Percentiles rank a stretch among this genome's conserved stretches.
Evolutionary conservation across 2,329 filamentous ascomycete species (phyloP).

Genomic region (Dichotomopilus funicola): DNA sequence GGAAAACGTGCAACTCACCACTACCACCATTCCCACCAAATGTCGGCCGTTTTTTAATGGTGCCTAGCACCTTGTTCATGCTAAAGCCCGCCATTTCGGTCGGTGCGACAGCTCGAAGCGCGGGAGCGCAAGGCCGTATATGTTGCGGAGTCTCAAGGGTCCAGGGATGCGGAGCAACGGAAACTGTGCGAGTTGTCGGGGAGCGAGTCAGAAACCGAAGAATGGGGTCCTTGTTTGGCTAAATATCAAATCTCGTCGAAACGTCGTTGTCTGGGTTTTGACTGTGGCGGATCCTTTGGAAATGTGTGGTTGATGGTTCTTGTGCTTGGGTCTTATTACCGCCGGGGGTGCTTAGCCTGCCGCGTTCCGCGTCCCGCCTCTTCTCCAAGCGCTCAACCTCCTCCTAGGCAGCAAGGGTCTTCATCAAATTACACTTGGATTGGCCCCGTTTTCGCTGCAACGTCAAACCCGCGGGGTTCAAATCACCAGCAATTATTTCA

Average conservation of each 20-base stretch:
- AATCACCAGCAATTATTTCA: background rate
- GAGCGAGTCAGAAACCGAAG: background rate
- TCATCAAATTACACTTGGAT: background rate
- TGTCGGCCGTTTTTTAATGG: slow-evolving; percentile 44
- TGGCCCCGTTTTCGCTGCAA: slow-evolving; percentile 8
- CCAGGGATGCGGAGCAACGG: background rate
- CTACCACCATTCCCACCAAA: slow-evolving; percentile 13
- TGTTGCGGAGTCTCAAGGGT: background rate
- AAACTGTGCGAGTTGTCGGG: background rate
- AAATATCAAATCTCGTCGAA: background rate
- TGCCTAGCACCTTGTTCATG: slow-evolving; percentile 51
- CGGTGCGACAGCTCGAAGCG: slow-evolving; percentile 12
- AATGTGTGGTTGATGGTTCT: background rate
- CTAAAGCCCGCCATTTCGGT: slow-evolving; percentile 44
- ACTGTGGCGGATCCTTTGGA: background rate
- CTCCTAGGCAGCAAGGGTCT: slow-evolving; percentile 14
- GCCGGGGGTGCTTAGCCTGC: background rate
- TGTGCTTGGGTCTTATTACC: slow-evolving; percentile 3
- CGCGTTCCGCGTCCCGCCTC: background rate
- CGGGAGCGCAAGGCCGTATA: background rate
- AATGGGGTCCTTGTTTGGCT: background rate
- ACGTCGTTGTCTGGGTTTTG: background rate
- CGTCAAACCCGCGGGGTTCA: background rate
- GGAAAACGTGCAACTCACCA: background rate
- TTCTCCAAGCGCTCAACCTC: background rate